Evolutionary conservation across 2,329 filamentous ascomycete species (phyloP).

Genomic region (Scedosporium dehoogii): DNA sequence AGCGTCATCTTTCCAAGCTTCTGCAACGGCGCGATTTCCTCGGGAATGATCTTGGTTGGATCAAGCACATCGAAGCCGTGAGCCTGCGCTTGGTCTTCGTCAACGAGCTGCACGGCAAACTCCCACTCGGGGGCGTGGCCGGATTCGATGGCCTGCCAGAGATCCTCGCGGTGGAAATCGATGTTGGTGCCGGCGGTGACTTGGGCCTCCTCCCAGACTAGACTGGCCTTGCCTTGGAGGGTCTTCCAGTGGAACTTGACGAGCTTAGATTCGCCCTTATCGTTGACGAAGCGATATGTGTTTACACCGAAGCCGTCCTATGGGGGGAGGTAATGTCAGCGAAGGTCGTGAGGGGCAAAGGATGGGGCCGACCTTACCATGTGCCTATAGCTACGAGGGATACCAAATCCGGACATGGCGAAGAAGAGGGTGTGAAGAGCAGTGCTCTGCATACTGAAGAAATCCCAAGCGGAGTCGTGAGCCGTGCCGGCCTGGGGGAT

Average conservation of each 20-base stretch:
- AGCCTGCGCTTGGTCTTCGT: slow-evolving; percentile 60
- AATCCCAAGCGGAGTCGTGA: slow-evolving; percentile 74
- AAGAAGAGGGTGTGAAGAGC: slow-evolving; percentile 73
- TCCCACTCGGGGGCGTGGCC: slow-evolving; percentile 68
- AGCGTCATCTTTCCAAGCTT: slow-evolving; percentile 74
- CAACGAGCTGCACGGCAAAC: slow-evolving; percentile 70
- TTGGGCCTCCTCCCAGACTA: slow-evolving; percentile 72
- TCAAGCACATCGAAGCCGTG: slow-evolving; percentile 84
- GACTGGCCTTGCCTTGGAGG: slow-evolving; percentile 62
- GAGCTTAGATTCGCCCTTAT: slow-evolving; percentile 58
- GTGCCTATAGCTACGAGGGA: slow-evolving; percentile 69
- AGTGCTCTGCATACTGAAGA: slow-evolving; percentile 54
- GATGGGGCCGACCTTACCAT: slow-evolving; percentile 36
- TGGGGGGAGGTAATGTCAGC: not conserved
- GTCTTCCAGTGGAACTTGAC: slow-evolving; percentile 74
- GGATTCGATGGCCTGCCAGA: slow-evolving; percentile 63
- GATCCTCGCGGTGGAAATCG: slow-evolving; percentile 72
- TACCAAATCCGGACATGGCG: slow-evolving; percentile 65
- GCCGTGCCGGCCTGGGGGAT: slow-evolving; percentile 61
- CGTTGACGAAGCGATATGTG: slow-evolving; percentile 61
- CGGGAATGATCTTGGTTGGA: slow-evolving; percentile 78
- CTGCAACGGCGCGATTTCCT: slow-evolving; percentile 63
- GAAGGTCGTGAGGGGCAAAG: not conserved
- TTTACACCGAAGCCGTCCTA: slow-evolving; percentile 72
- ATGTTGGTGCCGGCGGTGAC: slow-evolving; percentile 68